Evolutionary conservation across 169 alveolate species (phyloP), one percentile per base, ranked within the genome.

Genomic region (Eimeria falciformis): DNA sequence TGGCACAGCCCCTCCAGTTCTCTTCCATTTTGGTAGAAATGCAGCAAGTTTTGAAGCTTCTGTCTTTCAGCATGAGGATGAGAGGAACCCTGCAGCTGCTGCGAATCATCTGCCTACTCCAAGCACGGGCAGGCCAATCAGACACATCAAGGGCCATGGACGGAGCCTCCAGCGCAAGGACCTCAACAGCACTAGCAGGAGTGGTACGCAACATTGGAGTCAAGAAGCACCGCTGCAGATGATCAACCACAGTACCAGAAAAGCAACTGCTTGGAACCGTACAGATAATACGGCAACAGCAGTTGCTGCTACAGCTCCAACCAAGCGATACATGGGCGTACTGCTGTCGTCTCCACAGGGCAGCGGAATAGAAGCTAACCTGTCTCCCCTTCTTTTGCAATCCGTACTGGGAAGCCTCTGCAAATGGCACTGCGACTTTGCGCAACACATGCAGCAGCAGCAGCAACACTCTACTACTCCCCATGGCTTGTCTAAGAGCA

Each of bases 341-440:
- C 40, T 17, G 11, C 27, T 79, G 68, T 79, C 88, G 11, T 79
- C 73, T 7, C 40, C 71, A 27, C 56, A 23, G 29, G 88, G 73
- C 33, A 27, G 88, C 88, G 46, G 73, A 43, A 79, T 79, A 6
- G 88, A 79, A 29, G 88, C 56, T 17, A 79, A 79, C 71, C 53
- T 79, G 40, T 79, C 88, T 53, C 88, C 88, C 27, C 33, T 79
- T 68, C 73, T 79, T 18, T 29, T 79, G 73, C 88, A 79, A 43
- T 79, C 88, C 23, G 88, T 79, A 3, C 37, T 79, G 53, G 73
- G 88, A 27, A 79, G 73, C 71, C 50, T 79, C 17, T 79, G 50
- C 71, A 50, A 50, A 12, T 79, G 88, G 88, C 73, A 79, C 71
- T 53, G 56, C 50, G 88, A 79, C 71, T 79, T 79, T 53, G 43